Base-by-base conservation (phyloP, 1,139 yeast genomes). In the Suhomyces kunorum region DNA sequence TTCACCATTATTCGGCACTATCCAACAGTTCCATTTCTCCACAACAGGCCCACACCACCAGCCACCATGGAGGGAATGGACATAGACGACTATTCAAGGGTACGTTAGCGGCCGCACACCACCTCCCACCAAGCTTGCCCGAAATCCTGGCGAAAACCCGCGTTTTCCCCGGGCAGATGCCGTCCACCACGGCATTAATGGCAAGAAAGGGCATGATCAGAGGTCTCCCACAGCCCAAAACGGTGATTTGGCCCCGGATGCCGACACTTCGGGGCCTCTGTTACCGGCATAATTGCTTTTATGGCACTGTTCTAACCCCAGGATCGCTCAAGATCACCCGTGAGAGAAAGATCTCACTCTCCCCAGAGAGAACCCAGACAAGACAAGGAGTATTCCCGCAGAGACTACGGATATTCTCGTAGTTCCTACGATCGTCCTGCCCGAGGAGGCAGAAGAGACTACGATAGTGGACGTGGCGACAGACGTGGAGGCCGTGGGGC, bases 1-100 rank as follows among this genome's bases (percentile, higher is more conserved):
- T n/a, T n/a, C n/a, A n/a, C 24, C 34, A 29, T 29, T 34, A 34
- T 26, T 26, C 41, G 33, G 26, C 41, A 34, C 29, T 19, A 12
- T 16, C 26, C 28, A 25, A 32, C 26, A 25, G n/a, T 31, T 31
- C 28, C 14, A 32, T 17, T 30, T 24, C 28, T 32, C 34, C 28
- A 32, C 34, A 16, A 3, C 19, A 6, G 17, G 13, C 19, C 25
- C 11, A 25, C 28, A 4, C 22, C 8, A 15, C 15, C 24, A 43
- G 23, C 25, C 44, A 56, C 40, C 39, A 74, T 74, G 67, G 79
- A 74, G 46, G 74, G 65, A 34, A 74, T 78, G 76, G 82, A 77
- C 49, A 71, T 77, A 43, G 82, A 77, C 58, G 76, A 73, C 55
- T 74, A 72, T 55, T 68, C 78, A 52, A 72, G 78, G 61, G 78